A percentile compares a stretch with the other conserved stretches of the same genome.
Evolutionary conservation across 805 yeast species (phyloP).

Genomic region (Candida chauliodis): DNA sequence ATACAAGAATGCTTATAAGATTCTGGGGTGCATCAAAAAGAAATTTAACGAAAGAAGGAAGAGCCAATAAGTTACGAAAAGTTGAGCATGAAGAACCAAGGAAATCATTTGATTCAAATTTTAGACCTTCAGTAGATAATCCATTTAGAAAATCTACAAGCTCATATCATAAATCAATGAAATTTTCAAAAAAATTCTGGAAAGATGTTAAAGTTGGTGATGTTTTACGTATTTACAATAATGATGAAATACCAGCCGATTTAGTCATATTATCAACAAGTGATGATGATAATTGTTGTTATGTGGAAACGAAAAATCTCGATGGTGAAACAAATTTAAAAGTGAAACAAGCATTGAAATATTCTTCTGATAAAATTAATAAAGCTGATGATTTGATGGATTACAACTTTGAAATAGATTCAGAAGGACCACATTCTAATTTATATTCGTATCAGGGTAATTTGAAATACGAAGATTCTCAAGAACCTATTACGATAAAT

Average conservation of each 20-base stretch:
- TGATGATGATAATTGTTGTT: constrained; percentile 65
- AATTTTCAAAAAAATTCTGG: constrained; percentile 47
- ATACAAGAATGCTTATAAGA: constrained; percentile 27
- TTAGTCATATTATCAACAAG: constrained; percentile 63
- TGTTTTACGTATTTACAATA: constrained; percentile 59
- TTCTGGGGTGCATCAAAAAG: constrained; percentile 24
- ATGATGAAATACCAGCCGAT: constrained; percentile 80
- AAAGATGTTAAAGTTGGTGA: constrained; percentile 76
- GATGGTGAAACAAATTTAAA: constrained; percentile 63
- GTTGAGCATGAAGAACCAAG: constrained; percentile 12
- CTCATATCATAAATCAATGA: constrained; percentile 19
- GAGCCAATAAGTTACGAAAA: constrained; percentile 27
- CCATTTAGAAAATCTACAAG: constrained; percentile 12
- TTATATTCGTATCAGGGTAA: constrained; percentile 76
- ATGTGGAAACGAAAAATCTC: constrained; percentile 48
- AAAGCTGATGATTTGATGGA: constrained; percentile 34
- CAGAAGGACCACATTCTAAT: constrained; percentile 82
- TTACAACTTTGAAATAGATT: constrained; percentile 63
- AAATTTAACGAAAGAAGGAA: constrained; percentile 32
- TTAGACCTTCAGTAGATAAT: constrained; percentile 14
- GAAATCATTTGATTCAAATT: constrained; percentile 33
- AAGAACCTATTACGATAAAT: constrained; percentile 68
- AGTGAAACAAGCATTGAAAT: constrained; percentile 69
- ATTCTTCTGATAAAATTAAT: constrained; percentile 44
- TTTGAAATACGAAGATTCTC: constrained; percentile 25